Conservation (phyloP, 495 filamentous ascomycete genomes). For the Xylaria curta region DNA sequence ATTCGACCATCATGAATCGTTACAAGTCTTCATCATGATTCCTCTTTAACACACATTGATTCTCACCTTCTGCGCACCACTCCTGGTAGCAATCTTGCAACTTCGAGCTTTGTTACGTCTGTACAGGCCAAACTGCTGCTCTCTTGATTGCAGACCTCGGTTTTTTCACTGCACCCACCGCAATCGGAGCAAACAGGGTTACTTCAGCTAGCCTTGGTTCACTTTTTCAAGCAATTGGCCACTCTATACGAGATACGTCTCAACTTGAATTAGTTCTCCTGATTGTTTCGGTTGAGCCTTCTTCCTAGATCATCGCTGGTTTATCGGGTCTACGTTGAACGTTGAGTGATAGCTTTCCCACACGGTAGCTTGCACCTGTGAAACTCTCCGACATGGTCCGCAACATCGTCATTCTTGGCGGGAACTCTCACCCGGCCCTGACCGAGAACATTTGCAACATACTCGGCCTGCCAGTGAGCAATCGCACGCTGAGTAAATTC, state of each 20-base stretch:
- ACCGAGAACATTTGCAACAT: slow-evolving; percentile 83
- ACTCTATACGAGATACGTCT: neutral
- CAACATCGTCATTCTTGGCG: slow-evolving; percentile 93
- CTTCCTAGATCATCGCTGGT: neutral
- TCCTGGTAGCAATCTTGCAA: slow-evolving; percentile 8
- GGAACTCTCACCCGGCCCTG: slow-evolving; percentile 88
- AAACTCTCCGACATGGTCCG: slow-evolving; percentile 73
- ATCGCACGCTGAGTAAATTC: slow-evolving; percentile 87
- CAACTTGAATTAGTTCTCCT: neutral
- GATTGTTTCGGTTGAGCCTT: neutral
- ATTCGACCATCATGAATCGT: slow-evolving; percentile 29
- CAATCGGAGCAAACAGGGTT: slow-evolving; percentile 38
- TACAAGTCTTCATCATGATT: slow-evolving; percentile 35
- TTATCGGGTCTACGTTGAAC: neutral
- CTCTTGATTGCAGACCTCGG: neutral
- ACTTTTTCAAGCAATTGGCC: slow-evolving; percentile 18
- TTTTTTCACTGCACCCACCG: slow-evolving; percentile 28
- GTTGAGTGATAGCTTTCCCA: slow-evolving; percentile 14
- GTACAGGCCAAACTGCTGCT: slow-evolving; percentile 17
- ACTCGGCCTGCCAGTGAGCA: slow-evolving; percentile 82
- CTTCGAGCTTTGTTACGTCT: slow-evolving; percentile 17
- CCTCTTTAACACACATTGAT: slow-evolving; percentile 34
- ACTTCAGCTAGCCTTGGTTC: slow-evolving; percentile 10
- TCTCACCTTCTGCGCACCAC: slow-evolving; percentile 4
- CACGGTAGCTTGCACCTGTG: slow-evolving; percentile 14